These are phyloP conservation scores for Nepenthes gracilis DNA, from an alignment of 148 eudicot species.

Conservation along the genomic window DNA sequence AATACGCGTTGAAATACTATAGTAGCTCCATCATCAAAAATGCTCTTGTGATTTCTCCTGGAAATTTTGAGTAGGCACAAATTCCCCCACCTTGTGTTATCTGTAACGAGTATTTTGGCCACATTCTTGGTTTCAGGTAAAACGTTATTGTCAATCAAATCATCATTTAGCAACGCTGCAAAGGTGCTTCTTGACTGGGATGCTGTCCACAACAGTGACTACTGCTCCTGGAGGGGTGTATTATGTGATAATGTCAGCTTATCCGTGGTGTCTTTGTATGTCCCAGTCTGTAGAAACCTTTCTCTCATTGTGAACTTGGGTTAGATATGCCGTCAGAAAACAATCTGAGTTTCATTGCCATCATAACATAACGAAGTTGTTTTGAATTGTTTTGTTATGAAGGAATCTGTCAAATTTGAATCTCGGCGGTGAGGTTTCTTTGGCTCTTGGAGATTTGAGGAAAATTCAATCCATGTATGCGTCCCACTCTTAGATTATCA, in stretches of 20 bases:
- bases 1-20: too few relatives aligned
- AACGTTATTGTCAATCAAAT: constrained; percentile 47
- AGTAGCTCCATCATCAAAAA: too few relatives aligned
- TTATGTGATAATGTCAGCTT: constrained; percentile 34
- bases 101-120: neutral
- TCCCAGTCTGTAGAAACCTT: neutral
- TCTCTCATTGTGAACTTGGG: too few relatives aligned
- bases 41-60: too few relatives aligned
- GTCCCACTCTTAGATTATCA: neutral
- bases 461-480: constrained; percentile 39
- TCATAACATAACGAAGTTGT: neutral
- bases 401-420: constrained; percentile 58
- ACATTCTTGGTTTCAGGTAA: constrained; percentile 17
- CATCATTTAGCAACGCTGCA: constrained; percentile 42
- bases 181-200: constrained; percentile 60
- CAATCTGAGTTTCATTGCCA: neutral
- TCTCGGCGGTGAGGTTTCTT: constrained; percentile 62
- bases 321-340: too few relatives aligned
- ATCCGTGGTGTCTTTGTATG: constrained; percentile 52
- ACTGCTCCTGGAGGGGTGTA: constrained; percentile 59
- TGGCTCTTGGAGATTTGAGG: constrained; percentile 47
- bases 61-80: too few relatives aligned
- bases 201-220: constrained; percentile 36
- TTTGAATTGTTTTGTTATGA: neutral
- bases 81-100: too few relatives aligned